These are phyloP conservation scores for Gigaspora rosea DNA, from an alignment of 192 early-diverging fungal genomes.

Conservation along the genomic window DNA sequence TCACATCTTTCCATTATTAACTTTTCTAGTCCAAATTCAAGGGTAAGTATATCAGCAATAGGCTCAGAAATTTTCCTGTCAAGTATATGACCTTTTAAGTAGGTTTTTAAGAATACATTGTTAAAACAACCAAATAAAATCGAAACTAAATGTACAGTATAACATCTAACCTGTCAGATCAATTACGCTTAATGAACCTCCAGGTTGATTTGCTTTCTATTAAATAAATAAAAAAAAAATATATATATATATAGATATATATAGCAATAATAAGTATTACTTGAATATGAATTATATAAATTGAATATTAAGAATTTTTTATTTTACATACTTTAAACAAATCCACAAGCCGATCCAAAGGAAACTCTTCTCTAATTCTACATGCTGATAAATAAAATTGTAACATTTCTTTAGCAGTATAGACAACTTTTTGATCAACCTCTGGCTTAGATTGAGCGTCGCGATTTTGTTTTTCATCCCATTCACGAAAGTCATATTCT, in stretches of 20 bases:
- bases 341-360: slow-evolving; percentile 36
- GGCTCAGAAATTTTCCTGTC: slow-evolving; percentile 61
- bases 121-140: background rate
- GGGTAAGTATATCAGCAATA: slow-evolving; percentile 73
- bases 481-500: slow-evolving; percentile 44
- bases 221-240: background rate
- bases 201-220: slow-evolving; percentile 1
- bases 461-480: slow-evolving; percentile 28
- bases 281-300: background rate
- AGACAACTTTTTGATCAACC: slow-evolving; percentile 38
- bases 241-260: background rate
- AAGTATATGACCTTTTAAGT: slow-evolving; percentile 50
- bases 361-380: slow-evolving; percentile 45
- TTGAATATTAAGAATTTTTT: no score
- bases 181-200: slow-evolving; percentile 1
- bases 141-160: background rate
- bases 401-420: slow-evolving; percentile 45
- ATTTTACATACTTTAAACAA: slow-evolving; percentile 36
- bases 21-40: slow-evolving; percentile 71
- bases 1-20: slow-evolving; percentile 70
- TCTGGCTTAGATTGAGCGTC: slow-evolving; percentile 15
- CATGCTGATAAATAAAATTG: slow-evolving; percentile 48
- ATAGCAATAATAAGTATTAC: background rate
- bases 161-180: slow-evolving; percentile 1
- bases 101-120: background rate